Conservation (phyloP, 129 eudicot genomes). For the Escallonia herrerae region DNA sequence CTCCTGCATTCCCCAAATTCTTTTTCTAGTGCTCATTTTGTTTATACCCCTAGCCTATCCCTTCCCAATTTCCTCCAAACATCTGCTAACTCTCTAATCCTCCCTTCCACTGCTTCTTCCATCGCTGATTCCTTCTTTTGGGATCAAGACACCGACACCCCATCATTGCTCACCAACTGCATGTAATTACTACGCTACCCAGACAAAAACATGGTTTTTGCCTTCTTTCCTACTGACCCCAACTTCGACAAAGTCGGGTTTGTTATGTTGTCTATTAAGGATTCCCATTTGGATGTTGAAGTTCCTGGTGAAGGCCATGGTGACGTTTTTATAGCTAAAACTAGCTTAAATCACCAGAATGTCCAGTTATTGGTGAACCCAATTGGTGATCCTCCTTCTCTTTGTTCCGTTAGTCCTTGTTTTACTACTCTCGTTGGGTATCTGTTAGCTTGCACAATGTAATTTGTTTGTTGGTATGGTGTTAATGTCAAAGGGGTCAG, state of each 20-base stretch:
- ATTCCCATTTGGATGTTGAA: slow-evolving; percentile 16
- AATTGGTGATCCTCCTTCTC: slow-evolving; percentile 7
- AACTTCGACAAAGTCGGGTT: slow-evolving; percentile 46
- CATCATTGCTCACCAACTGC: slow-evolving; percentile 13
- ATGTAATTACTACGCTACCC: slow-evolving; percentile 36
- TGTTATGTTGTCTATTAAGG: slow-evolving; percentile 22
- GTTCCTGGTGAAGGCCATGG: slow-evolving; percentile 1
- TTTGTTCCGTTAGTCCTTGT: slow-evolving; percentile 13
- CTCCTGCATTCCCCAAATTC: slow-evolving; percentile 7
- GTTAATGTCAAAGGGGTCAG: slow-evolving; percentile 17
- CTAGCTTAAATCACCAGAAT: slow-evolving; percentile 25
- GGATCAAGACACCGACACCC: background rate
- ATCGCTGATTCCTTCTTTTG: slow-evolving; percentile 9
- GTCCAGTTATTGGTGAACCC: slow-evolving; percentile 22
- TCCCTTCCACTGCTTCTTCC: slow-evolving; percentile 5
- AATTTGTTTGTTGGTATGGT: slow-evolving; percentile 36
- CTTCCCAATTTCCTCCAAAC: slow-evolving; percentile 20
- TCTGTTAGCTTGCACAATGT: slow-evolving; percentile 34
- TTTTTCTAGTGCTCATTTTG: too few relatives aligned
- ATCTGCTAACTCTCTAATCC: background rate
- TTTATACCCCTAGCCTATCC: slow-evolving; percentile 3
- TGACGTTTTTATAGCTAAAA: slow-evolving; percentile 4
- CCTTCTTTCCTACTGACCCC: slow-evolving; percentile 42
- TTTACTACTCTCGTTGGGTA: slow-evolving; percentile 29
- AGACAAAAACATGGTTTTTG: slow-evolving; percentile 16